Conservation (phyloP, 208 protist genomes). For the Crithidia expoeki region DNA sequence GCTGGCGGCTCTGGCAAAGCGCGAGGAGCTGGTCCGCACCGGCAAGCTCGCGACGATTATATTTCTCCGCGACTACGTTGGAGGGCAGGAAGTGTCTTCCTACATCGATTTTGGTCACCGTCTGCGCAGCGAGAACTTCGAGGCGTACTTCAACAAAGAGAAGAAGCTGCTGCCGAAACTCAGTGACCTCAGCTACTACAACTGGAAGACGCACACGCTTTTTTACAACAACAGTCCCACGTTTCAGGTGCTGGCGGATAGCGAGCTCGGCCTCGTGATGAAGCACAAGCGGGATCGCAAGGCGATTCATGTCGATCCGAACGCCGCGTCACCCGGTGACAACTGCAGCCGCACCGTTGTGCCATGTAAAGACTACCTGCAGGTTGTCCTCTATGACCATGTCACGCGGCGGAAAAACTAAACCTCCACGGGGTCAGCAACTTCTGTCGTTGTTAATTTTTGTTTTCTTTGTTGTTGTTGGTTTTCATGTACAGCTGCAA, state of each 20-base stretch:
- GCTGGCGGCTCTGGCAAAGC: slow-evolving; percentile 93
- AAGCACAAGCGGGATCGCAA: slow-evolving; percentile 99
- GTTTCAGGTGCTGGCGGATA: slow-evolving; percentile 98
- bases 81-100: slow-evolving; percentile 97
- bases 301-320: slow-evolving; percentile 97
- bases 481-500: background rate
- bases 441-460: slow-evolving; percentile 2
- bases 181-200: slow-evolving; percentile 98
- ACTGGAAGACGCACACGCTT: slow-evolving; percentile 97
- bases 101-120: slow-evolving; percentile 99
- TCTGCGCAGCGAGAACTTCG: slow-evolving; percentile 94
- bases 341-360: slow-evolving; percentile 94
- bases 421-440: background rate
- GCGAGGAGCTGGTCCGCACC: slow-evolving; percentile 96
- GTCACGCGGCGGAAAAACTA: slow-evolving; percentile 92
- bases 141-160: slow-evolving; percentile 90
- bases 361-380: slow-evolving; percentile 95
- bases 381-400: slow-evolving; percentile 94
- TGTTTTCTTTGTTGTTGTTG: slow-evolving; percentile 14
- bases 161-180: slow-evolving; percentile 94
- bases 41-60: slow-evolving; percentile 97
- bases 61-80: slow-evolving; percentile 96
- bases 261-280: slow-evolving; percentile 95
- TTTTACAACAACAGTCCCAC: slow-evolving; percentile 94
- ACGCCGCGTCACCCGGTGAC: slow-evolving; percentile 87